A percentile compares a stretch with the other conserved stretches of the same genome.
Evolutionary conservation across 1,284 basidiomycete species (phyloP).

Genomic region (Volvariella surrecta): DNA sequence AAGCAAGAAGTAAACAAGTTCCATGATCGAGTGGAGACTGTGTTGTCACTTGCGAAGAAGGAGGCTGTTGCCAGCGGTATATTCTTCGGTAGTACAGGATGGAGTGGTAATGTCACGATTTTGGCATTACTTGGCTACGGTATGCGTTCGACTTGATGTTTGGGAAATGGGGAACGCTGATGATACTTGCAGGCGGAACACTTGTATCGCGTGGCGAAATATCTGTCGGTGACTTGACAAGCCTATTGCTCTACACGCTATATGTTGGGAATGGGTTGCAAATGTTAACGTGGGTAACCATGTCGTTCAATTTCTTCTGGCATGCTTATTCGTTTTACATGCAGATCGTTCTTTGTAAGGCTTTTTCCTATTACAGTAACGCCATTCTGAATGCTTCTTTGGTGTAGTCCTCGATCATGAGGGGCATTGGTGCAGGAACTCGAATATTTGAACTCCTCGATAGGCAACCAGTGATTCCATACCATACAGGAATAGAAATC

Average conservation of each 20-base stretch:
- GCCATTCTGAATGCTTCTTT: slow-evolving; percentile 3
- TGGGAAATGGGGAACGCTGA: neutral
- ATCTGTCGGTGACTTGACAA: slow-evolving; percentile 86
- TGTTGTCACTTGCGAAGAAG: slow-evolving; percentile 74
- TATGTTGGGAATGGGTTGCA: slow-evolving; percentile 79
- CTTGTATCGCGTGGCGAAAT: slow-evolving; percentile 85
- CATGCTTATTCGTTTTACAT: slow-evolving; percentile 8
- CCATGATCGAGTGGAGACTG: slow-evolving; percentile 53
- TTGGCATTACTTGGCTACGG: slow-evolving; percentile 89
- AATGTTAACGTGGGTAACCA: slow-evolving; percentile 78
- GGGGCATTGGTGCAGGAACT: slow-evolving; percentile 86
- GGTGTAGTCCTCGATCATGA: slow-evolving; percentile 71
- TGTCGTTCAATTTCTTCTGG: neutral
- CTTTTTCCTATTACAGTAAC: neutral
- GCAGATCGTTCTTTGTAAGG: slow-evolving; percentile 52
- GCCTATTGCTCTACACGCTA: slow-evolving; percentile 88
- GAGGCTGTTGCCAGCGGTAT: slow-evolving; percentile 89
- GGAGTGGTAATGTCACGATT: slow-evolving; percentile 92
- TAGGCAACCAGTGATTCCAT: slow-evolving; percentile 63
- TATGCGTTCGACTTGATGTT: slow-evolving; percentile 15
- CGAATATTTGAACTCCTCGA: slow-evolving; percentile 93
- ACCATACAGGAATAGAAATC: slow-evolving; percentile 51
- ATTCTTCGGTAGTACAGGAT: slow-evolving; percentile 90
- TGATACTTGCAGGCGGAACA: slow-evolving; percentile 58
- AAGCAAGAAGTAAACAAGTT: slow-evolving; percentile 71